Conservation (phyloP, 768 basidiomycete genomes). For the Crassisporium funariophilum region DNA sequence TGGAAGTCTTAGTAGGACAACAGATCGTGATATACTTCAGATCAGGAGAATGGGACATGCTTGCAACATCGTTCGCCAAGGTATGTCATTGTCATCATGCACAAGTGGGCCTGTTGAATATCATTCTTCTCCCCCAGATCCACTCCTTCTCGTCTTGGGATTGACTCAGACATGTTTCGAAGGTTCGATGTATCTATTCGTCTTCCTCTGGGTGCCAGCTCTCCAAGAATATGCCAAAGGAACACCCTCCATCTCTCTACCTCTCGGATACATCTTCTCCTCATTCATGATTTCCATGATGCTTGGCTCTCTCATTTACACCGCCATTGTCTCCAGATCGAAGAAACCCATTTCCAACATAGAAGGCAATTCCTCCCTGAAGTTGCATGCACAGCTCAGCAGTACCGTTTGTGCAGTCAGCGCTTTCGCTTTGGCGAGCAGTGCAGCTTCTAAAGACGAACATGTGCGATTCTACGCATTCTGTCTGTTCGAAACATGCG, state of each 20-base stretch:
- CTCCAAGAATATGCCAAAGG: constrained; percentile 63
- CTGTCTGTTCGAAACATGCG: constrained; percentile 74
- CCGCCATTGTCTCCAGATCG: constrained; percentile 40
- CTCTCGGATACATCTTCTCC: constrained; percentile 80
- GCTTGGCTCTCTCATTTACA: constrained; percentile 75
- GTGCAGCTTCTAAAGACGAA: constrained; percentile 46
- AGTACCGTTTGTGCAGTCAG: constrained; percentile 62
- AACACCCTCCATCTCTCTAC: constrained; percentile 42
- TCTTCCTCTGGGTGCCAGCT: constrained; percentile 81
- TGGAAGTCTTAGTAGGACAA: constrained; percentile 44
- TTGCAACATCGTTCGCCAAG: constrained; percentile 56
- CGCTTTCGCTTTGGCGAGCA: constrained; percentile 55
- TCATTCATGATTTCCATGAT: constrained; percentile 84
- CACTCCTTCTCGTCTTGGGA: constrained; percentile 62
- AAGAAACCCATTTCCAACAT: constrained; percentile 12
- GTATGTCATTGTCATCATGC: constrained; percentile 27
- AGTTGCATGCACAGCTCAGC: constrained; percentile 68
- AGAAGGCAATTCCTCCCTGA: constrained; percentile 43
- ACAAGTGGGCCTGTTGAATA: background rate
- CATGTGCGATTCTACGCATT: constrained; percentile 69
- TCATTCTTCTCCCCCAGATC: constrained; percentile 41
- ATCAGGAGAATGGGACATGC: constrained; percentile 54
- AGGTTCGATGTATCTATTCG: constrained; percentile 85
- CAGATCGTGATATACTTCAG: constrained; percentile 48
- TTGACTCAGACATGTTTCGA: constrained; percentile 82